Conservation (phyloP, 2,329 filamentous ascomycete genomes). For the Didymella pinodella region DNA sequence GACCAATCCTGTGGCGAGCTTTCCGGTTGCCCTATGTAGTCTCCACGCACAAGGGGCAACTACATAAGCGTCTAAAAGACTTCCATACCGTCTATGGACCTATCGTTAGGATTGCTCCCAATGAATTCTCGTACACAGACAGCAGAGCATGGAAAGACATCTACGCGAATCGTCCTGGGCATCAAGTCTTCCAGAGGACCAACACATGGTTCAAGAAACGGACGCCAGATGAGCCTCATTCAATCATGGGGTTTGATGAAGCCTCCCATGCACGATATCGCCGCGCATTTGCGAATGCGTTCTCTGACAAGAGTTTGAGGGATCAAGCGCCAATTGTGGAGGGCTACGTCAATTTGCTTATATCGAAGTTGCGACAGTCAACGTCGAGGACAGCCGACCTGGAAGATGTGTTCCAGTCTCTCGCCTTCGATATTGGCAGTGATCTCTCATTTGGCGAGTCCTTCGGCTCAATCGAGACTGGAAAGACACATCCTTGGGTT, state of each 20-base stretch:
- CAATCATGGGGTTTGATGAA: slow-evolving; percentile 37
- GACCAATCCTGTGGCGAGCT: slow-evolving; percentile 39
- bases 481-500: slow-evolving; percentile 52
- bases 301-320: slow-evolving; percentile 39
- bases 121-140: slow-evolving; percentile 41
- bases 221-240: slow-evolving; percentile 34
- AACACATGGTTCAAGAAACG: slow-evolving; percentile 40
- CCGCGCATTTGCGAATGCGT: slow-evolving; percentile 38
- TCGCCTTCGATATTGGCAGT: slow-evolving; percentile 46
- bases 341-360: slow-evolving; percentile 34
- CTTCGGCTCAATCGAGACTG: slow-evolving; percentile 50
- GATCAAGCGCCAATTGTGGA: slow-evolving; percentile 39
- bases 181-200: slow-evolving; percentile 35
- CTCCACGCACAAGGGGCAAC: slow-evolving; percentile 35
- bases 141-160: slow-evolving; percentile 41
- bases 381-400: slow-evolving; percentile 26
- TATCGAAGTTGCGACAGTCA: slow-evolving; percentile 23
- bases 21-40: slow-evolving; percentile 41
- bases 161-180: slow-evolving; percentile 36
- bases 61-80: slow-evolving; percentile 33
- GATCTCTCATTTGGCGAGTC: slow-evolving; percentile 63
- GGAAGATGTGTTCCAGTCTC: slow-evolving; percentile 26
- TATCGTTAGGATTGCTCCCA: slow-evolving; percentile 40
- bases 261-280: slow-evolving; percentile 32
- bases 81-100: slow-evolving; percentile 41